Evolutionary conservation across 2,329 filamentous ascomycete species (phyloP), one percentile per base, ranked within the genome.

Genomic region (Aspergillus neoniger): DNA sequence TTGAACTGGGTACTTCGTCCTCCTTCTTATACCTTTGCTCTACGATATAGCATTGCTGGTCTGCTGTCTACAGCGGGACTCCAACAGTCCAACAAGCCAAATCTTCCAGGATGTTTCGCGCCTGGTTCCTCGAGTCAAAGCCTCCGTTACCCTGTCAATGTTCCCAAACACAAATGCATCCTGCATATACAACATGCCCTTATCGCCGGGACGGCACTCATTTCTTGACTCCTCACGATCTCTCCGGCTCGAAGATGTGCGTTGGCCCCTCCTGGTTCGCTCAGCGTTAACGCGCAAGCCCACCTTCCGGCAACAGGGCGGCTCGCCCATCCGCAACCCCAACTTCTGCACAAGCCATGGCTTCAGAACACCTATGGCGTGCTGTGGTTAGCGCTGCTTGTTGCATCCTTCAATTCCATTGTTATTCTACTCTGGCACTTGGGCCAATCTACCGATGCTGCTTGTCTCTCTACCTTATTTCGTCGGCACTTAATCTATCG

Each of bases 281-380:
- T 53, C 54, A 56, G 55, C 49, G 53, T 63, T 64, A 59, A 63
- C 61, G 65, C 67, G 61, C 58, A 57, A 60, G 53, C 60, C 57
- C 52, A 55, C 60, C 58, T 44, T 44, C 48, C 32, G 15, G 62
- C 49, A 58, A 59, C 49, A 43, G 58, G 63, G 65, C 65, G 62
- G 63, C 59, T 63, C 63, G 63, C 58, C 52, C 61, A 55, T 25
- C 32, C 44, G 54, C 49, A 54, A 61, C 50, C 30, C 44, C 48
- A 53, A 32, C 30, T 48, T 51, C 23, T 38, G 50, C 32, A 52
- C 50, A 23, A 59, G 47, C 44, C 43, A 23, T 32, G 48, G 30
- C 50, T 17, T 30, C 43, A 25, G 19, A 28, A 43, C 21, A 43
- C 48, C 23, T n/a, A 43, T 43, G n/a, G 21, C 17, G 55, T 47